Evolutionary conservation across 441 rosid genomes (phyloP).

Genomic region (Bocquillonia castaneifolia): DNA sequence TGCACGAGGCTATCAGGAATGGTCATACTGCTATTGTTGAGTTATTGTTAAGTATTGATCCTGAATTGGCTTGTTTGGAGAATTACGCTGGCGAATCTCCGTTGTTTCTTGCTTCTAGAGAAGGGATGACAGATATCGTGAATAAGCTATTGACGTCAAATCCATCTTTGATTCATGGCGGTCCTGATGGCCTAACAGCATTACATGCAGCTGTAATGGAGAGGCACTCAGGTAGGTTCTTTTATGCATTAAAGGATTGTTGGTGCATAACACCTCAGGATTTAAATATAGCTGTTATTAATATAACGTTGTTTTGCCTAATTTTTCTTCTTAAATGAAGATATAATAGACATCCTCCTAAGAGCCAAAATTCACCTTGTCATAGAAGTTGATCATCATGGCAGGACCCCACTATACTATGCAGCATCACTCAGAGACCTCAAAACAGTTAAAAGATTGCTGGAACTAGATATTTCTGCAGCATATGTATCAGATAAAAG

Average conservation of each 20-base stretch:
- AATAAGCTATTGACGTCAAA: not conserved
- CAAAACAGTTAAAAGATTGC: not conserved
- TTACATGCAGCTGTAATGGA: not conserved
- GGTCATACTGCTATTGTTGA: not conserved
- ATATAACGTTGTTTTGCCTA: no score
- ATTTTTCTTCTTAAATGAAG: no score
- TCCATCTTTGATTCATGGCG: slow-evolving; percentile 1
- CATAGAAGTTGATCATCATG: not conserved
- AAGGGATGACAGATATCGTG: not conserved
- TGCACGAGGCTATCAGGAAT: slow-evolving; percentile 1
- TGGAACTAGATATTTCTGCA: not conserved
- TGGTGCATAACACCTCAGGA: no score
- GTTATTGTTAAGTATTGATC: not conserved
- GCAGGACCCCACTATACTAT: slow-evolving; percentile 1
- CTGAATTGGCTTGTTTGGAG: not conserved
- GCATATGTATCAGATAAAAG: slow-evolving; percentile 12
- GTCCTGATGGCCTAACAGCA: not conserved
- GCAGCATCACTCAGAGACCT: not conserved
- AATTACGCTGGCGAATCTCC: not conserved
- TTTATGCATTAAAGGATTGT: no score
- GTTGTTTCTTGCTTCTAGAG: not conserved
- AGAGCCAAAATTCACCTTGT: not conserved
- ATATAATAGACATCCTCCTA: not conserved
- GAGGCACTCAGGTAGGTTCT: not conserved
- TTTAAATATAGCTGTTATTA: no score